phyloP scores from a whole-genome alignment of 2,329 filamentous ascomycete genomes.

The Phyllosticta paracitricarpa region DNA sequence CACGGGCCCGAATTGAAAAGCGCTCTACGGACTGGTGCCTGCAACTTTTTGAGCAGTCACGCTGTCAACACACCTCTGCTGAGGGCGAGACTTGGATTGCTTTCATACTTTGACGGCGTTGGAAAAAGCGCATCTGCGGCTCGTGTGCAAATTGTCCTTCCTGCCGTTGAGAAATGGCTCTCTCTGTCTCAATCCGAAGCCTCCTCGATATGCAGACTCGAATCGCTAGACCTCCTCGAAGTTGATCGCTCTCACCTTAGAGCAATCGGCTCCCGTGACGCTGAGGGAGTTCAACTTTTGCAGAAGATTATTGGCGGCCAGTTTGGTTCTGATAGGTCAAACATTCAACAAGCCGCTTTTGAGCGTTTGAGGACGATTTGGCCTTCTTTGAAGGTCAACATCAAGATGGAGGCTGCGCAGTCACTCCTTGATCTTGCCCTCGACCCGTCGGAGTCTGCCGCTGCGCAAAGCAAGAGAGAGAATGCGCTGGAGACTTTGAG shows the following conservation, averaged over 20 bases:
- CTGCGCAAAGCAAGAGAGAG: slow-evolving; percentile 37
- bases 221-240: slow-evolving; percentile 38
- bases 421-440: slow-evolving; percentile 55
- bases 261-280: slow-evolving; percentile 46
- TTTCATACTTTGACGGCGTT: slow-evolving; percentile 64
- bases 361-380: slow-evolving; percentile 61
- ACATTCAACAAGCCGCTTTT: slow-evolving; percentile 58
- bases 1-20: slow-evolving; percentile 46
- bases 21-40: slow-evolving; percentile 52
- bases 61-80: slow-evolving; percentile 57
- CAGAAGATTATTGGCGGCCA: slow-evolving; percentile 40
- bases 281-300: slow-evolving; percentile 47
- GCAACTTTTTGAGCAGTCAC: slow-evolving; percentile 67
- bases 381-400: slow-evolving; percentile 57
- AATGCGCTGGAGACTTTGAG: slow-evolving; percentile 60
- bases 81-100: slow-evolving; percentile 57
- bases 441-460: slow-evolving; percentile 24
- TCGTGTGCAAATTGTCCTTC: slow-evolving; percentile 67
- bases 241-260: slow-evolving; percentile 45
- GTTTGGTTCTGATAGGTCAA: slow-evolving; percentile 34
- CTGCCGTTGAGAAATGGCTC: slow-evolving; percentile 61
- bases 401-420: slow-evolving; percentile 50
- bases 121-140: slow-evolving; percentile 61
- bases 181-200: slow-evolving; percentile 44
- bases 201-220: slow-evolving; percentile 37